A percentile compares a stretch with the other conserved stretches of the same genome.
Conservation (phyloP, 345 rosid genomes). For the Eucalyptus tenuipes region DNA sequence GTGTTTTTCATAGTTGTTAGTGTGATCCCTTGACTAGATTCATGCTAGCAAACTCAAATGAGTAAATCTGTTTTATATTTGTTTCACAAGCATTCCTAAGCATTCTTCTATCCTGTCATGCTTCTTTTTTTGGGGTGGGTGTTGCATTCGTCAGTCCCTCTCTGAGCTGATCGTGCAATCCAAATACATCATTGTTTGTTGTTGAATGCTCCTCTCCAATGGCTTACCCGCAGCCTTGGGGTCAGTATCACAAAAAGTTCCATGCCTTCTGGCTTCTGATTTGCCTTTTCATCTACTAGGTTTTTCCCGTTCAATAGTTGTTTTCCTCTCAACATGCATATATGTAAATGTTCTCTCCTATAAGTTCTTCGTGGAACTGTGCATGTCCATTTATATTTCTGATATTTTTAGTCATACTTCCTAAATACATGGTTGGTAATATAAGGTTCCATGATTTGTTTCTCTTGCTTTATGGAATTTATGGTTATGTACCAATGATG, state of each 20-base stretch:
- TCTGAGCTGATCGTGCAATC: not conserved
- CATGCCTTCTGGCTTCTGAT: not conserved
- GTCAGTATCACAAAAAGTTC: not conserved
- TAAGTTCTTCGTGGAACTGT: not conserved
- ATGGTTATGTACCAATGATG: not conserved
- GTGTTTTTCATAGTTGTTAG: not conserved
- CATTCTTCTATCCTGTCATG: not conserved
- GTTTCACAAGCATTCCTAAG: not conserved
- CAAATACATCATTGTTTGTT: not conserved
- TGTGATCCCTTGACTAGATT: not conserved
- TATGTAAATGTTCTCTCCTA: not conserved
- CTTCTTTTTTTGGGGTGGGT: not conserved
- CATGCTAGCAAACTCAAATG: not conserved
- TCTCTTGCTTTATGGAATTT: not conserved
- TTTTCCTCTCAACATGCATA: not conserved
- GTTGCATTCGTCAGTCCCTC: not conserved
- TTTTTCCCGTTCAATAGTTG: not conserved
- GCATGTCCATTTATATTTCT: not conserved
- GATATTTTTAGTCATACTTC: not conserved
- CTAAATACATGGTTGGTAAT: not conserved
- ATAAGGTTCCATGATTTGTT: not conserved
- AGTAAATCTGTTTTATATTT: not conserved
- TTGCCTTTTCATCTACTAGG: not conserved
- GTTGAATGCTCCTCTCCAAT: not conserved
- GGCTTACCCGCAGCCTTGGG: not conserved